Percentiles rank a stretch among this genome's conserved stretches.
phyloP scores from a whole-genome alignment of 1,284 basidiomycete species.

The Fistulinella staudtii region DNA sequence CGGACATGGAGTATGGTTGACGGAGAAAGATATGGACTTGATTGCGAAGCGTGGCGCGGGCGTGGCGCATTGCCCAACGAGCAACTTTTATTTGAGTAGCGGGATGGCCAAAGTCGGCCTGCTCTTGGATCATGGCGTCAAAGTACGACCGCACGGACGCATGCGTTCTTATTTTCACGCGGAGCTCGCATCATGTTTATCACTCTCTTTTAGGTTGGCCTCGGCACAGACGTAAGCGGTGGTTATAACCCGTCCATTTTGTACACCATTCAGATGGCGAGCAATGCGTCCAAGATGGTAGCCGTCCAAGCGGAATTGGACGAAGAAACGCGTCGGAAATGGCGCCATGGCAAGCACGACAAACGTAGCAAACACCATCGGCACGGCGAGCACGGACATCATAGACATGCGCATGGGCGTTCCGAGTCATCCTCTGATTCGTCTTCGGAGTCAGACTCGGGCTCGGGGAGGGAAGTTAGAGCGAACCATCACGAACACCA shows the following conservation, averaged over 20 bases:
- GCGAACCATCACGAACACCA: background rate
- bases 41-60: slow-evolving; percentile 68
- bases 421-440: no score
- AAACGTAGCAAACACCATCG: slow-evolving; percentile 3
- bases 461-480: background rate
- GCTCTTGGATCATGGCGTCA: slow-evolving; percentile 81
- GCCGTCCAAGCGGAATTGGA: slow-evolving; percentile 36
- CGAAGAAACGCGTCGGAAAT: slow-evolving; percentile 7
- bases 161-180: no score
- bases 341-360: background rate
- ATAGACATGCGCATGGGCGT: background rate
- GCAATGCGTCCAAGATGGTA: slow-evolving; percentile 76
- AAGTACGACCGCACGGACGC: slow-evolving; percentile 44
- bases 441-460: no score
- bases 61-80: slow-evolving; percentile 89
- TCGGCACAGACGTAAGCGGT: slow-evolving; percentile 88
- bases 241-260: slow-evolving; percentile 83
- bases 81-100: slow-evolving; percentile 86
- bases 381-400: background rate
- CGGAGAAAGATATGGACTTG: slow-evolving; percentile 66
- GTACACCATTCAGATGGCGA: slow-evolving; percentile 74
- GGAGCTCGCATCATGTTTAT: no score
- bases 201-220: slow-evolving; percentile 73
- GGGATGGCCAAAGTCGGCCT: slow-evolving; percentile 79
- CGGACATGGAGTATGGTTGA: slow-evolving; percentile 83